Conservation (phyloP, 1,284 basidiomycete genomes). For the Cutaneotrichosporon curvatum region DNA sequence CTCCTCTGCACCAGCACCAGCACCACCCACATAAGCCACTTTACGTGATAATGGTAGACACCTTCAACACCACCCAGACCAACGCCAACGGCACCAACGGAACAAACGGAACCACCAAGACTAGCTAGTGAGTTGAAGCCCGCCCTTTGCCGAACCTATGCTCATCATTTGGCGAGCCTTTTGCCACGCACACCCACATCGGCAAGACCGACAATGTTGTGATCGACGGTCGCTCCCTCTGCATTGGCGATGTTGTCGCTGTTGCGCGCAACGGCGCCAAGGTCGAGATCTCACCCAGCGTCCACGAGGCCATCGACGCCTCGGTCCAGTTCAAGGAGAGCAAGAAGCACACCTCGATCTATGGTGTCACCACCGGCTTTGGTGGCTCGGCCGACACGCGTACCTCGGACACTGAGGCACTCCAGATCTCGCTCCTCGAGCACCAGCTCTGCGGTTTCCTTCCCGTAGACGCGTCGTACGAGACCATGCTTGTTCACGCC, state of each 20-base stretch:
- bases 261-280: slow-evolving; percentile 15
- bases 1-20: background rate
- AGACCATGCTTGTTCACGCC: slow-evolving; percentile 15
- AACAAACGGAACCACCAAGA: background rate
- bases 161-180: slow-evolving; percentile 10
- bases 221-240: slow-evolving; percentile 14
- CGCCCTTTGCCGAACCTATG: background rate
- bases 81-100: background rate
- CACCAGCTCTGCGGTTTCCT: slow-evolving; percentile 22
- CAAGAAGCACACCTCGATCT: slow-evolving; percentile 20
- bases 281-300: slow-evolving; percentile 8
- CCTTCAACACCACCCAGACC: background rate
- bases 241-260: slow-evolving; percentile 16
- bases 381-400: slow-evolving; percentile 18
- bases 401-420: slow-evolving; percentile 15
- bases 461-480: slow-evolving; percentile 12
- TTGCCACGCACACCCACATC: slow-evolving; percentile 11
- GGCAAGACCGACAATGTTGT: slow-evolving; percentile 5
- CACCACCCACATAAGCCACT: background rate
- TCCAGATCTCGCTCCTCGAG: slow-evolving; percentile 20
- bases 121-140: background rate
- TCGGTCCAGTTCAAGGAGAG: slow-evolving; percentile 18
- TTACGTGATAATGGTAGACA: background rate
- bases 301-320: slow-evolving; percentile 10
- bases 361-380: slow-evolving; percentile 19